phyloP scores from a whole-genome alignment of 2,329 filamentous ascomycete genomes.

The Didymella glomerata region DNA sequence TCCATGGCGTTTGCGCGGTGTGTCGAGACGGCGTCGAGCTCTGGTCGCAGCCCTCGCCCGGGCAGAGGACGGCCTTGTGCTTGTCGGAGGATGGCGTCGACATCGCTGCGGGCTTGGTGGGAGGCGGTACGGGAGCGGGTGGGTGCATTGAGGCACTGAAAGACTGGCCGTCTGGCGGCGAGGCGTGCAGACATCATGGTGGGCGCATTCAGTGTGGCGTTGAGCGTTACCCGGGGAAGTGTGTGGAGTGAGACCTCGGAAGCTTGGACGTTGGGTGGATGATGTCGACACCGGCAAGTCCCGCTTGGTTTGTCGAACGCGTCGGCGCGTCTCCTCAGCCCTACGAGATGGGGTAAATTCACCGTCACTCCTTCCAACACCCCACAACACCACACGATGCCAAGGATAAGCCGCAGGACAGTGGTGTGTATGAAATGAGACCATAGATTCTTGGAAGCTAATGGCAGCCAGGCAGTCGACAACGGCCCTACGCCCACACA shows the following conservation, averaged over 20 bases:
- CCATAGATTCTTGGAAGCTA: background rate
- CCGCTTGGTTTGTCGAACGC: constrained; percentile 21
- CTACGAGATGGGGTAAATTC: constrained; percentile 10
- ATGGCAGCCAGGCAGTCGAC: constrained; percentile 17
- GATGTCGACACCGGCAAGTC: constrained; percentile 34
- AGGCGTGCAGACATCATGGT: constrained; percentile 45
- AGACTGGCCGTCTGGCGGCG: constrained; percentile 40
- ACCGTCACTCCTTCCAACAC: background rate
- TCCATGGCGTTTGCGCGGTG: constrained; percentile 46
- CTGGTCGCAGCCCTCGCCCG: constrained; percentile 22
- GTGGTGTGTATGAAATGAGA: background rate
- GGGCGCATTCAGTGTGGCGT: constrained; percentile 22
- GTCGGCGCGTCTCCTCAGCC: constrained; percentile 29
- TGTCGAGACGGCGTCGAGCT: constrained; percentile 44
- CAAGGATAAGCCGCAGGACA: constrained; percentile 7
- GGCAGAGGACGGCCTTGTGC: constrained; percentile 16
- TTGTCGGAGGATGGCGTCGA: constrained; percentile 27
- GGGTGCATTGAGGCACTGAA: constrained; percentile 39
- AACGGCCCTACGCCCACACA: constrained; percentile 30
- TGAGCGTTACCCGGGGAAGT: background rate
- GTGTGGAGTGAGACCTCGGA: constrained; percentile 7
- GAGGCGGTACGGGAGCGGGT: constrained; percentile 31
- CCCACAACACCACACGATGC: constrained; percentile 21
- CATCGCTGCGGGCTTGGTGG: constrained; percentile 25
- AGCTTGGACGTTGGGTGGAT: background rate